Conservation (phyloP, 768 basidiomycete genomes). For the Macrolepiota albuminosa region DNA sequence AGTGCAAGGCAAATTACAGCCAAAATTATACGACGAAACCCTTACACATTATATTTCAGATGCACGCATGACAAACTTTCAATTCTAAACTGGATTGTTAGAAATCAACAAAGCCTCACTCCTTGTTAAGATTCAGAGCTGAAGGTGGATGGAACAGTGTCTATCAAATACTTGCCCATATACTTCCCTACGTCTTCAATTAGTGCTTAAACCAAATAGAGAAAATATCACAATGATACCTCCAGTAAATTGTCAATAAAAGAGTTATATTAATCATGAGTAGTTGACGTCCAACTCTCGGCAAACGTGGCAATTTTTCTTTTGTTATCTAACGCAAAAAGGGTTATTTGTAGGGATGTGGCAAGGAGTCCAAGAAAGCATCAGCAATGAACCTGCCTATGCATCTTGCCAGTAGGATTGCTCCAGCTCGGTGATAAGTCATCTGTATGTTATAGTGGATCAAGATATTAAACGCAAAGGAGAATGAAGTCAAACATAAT, state of each 20-base stretch:
- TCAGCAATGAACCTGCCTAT: conserved; percentile 38
- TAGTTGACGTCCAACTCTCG: conserved; percentile 14
- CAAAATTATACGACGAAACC: not conserved
- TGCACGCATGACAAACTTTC: not conserved
- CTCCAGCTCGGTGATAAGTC: conserved; percentile 13
- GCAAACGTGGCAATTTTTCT: conserved; percentile 21
- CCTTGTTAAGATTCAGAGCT: not conserved
- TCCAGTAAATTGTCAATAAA: conserved; percentile 7
- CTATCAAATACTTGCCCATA: not conserved
- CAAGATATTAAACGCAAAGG: conserved; percentile 24
- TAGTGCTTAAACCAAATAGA: conserved; percentile 7
- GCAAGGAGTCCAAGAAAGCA: conserved; percentile 23
- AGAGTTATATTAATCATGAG: conserved; percentile 11
- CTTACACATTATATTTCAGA: not conserved
- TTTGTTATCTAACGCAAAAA: conserved; percentile 32
- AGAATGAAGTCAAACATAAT: conserved; percentile 29
- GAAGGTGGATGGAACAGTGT: not conserved
- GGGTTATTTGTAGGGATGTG: conserved; percentile 25
- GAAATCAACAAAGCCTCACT: not conserved
- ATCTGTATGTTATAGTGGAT: conserved; percentile 26
- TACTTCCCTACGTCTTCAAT: conserved; percentile 13
- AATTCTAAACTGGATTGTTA: not conserved
- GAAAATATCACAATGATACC: conserved; percentile 21
- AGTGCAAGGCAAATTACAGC: not conserved
- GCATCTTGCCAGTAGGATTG: conserved; percentile 18